Evolutionary conservation across 805 yeast species (phyloP), one percentile per base, ranked within the genome.

Genomic region (Kluyveromyces starmeri): DNA sequence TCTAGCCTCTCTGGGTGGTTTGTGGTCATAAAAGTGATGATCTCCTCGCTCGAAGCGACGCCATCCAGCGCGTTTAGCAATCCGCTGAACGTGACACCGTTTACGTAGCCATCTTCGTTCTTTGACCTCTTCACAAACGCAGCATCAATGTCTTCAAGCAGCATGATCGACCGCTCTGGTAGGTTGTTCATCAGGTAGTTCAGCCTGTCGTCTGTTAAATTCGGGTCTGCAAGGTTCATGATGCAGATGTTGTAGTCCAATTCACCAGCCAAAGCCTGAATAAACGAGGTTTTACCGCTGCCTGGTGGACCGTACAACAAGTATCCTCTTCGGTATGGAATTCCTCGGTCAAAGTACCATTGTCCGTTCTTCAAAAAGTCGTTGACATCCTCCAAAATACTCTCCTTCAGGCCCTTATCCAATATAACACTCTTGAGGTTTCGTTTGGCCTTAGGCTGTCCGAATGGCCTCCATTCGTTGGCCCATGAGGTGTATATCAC

Each of bases 381-480:
- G 34, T 66, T 58, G 3, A 92, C 86, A 52, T 92, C 98, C 1
- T 50, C 46, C 3, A 83, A 51, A 15, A 92, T 74, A 7, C 54
- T 46, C 38, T 80, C 83, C 40, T 76, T 76, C 33, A 92, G 67
- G 2, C 83, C 86, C 16, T 68, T 57, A 55, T 86, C 97, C 35
- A 92, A 63, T 17, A 92, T 77, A 11, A 92, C 98, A 6, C 94
- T 82, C 4, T 82, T 89, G 24, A 89, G 61, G 18, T 80, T 60
- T 47, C 98, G 68, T 60, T 89, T 89, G 48, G 78, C 79, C 42
- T 96, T 70, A 1, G 98, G 97, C 53, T 79, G 88, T 2, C 98
- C 98, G 64, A 92, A 92, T 4, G 95, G 95, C 50, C 97, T 69
- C 98, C 98, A 92, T 52, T 92, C 98, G 19, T 95, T 95, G 1